Conservation (phyloP, 306 rosid genomes). For the Gynostemma pentaphyllum region DNA sequence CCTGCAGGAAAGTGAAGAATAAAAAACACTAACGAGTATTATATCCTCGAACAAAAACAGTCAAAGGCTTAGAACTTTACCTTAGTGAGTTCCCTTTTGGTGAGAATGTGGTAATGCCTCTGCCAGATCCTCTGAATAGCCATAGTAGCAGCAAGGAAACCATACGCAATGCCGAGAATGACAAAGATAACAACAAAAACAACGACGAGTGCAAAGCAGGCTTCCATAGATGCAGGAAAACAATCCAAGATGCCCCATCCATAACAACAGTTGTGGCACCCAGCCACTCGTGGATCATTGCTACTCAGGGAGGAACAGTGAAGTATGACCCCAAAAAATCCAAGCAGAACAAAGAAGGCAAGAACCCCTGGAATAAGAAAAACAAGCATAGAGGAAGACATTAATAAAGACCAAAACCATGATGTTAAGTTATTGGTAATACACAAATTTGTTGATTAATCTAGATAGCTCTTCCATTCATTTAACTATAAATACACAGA, state of each 20-base stretch:
- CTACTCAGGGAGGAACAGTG: slow-evolving; percentile 82
- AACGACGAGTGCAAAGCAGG: slow-evolving; percentile 83
- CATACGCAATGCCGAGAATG: slow-evolving; percentile 94
- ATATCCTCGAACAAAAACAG: neutral
- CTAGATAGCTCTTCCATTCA: neutral
- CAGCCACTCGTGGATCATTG: slow-evolving; percentile 90
- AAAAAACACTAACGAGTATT: neutral
- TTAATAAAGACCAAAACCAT: neutral
- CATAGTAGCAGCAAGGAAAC: slow-evolving; percentile 96
- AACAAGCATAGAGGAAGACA: neutral
- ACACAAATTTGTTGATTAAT: neutral
- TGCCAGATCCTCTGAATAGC: slow-evolving; percentile 99
- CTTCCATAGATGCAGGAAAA: slow-evolving; percentile 99
- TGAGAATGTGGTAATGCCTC: slow-evolving; percentile 96
- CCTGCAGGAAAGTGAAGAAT: slow-evolving; percentile 33
- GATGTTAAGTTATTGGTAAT: neutral
- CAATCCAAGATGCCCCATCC: slow-evolving; percentile 99
- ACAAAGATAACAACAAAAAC: slow-evolving; percentile 94
- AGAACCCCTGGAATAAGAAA: slow-evolving; percentile 54
- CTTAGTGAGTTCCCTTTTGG: slow-evolving; percentile 95
- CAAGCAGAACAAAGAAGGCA: slow-evolving; percentile 91
- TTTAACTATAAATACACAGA: neutral
- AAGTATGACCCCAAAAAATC: slow-evolving; percentile 88
- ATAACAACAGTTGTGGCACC: slow-evolving; percentile 98
- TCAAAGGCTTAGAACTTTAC: slow-evolving; percentile 18